Base-by-base conservation (phyloP, 768 basidiomycete genomes). In the Trametes punicea region DNA sequence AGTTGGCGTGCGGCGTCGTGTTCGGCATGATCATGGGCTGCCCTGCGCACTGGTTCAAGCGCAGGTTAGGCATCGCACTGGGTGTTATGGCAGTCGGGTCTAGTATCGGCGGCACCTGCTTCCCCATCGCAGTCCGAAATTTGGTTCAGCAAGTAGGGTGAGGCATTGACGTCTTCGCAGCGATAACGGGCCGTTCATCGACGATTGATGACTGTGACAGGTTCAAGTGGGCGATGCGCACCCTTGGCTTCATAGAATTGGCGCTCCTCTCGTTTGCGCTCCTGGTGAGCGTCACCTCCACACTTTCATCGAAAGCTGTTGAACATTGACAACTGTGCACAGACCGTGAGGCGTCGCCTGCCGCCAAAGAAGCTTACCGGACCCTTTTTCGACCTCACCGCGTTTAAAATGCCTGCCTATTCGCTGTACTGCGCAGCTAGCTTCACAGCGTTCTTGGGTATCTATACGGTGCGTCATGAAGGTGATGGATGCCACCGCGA, bases 161-260 rank as follows among this genome's bases (percentile, higher is more conserved):
- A 15, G 76, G 74, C 6, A 46, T 4, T 4, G 15, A 6, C 8
- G 8, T 13, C 27, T 44, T n/a, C 13, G 9, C 20, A 9, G 11
- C 27, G 9, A 6, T 2, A 21, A 25, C 10, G 1, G 33, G 41
- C 41, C 40, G 26, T 42, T 44, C 44, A 30, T 29, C 16, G 25
- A 33, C n/a, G n/a, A n/a, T n/a, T n/a, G n/a, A 33, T 7, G 7
- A 2, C 16, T 27, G 23, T 41, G 9, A 16, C 39, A 89, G 88
- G 20, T 90, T 90, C 66, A 73, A 73, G 57, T 90, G 88, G 88
- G 86, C 88, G 0, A 80, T 86, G 75, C 75, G 88, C 10, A 78
- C 83, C 21, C 69, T 88, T 39, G 87, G 81, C 2, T 81, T 88
- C 53, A 78, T 87, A 4, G 65, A 88, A 0, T 57, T 86, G 0